Evolutionary conservation across 768 basidiomycete species (phyloP).

Genomic region (Termitomyces sp.): DNA sequence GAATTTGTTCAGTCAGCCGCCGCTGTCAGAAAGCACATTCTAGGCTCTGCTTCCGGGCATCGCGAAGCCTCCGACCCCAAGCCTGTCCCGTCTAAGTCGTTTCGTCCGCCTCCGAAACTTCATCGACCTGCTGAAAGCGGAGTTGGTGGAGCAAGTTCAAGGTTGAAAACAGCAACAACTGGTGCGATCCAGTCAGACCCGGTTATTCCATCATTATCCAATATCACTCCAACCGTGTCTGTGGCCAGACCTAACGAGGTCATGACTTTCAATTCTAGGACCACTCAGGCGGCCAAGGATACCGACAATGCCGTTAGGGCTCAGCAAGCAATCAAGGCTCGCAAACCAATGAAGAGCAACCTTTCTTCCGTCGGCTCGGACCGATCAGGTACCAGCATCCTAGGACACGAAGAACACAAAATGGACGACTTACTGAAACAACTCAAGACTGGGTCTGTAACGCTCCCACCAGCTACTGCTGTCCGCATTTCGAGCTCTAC

Average conservation of each 20-base stretch:
- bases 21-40: conserved; percentile 1
- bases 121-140: not conserved
- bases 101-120: not conserved
- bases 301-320: not conserved
- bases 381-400: conserved; percentile 6
- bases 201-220: conserved; percentile 38
- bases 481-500: not conserved
- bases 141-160: not conserved
- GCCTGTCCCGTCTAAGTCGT: not conserved
- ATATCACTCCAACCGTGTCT: conserved; percentile 30
- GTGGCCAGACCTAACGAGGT: conserved; percentile 21
- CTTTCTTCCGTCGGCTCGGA: not conserved
- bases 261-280: conserved; percentile 26
- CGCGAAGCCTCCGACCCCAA: not conserved
- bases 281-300: conserved; percentile 14
- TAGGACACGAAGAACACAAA: conserved; percentile 18
- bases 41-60: not conserved
- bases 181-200: conserved; percentile 8
- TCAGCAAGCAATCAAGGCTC: not conserved
- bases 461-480: conserved; percentile 1
- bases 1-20: not conserved
- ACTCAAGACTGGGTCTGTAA: conserved; percentile 13
- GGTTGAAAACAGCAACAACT: not conserved
- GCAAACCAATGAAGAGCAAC: not conserved
- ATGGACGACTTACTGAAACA: conserved; percentile 29